Evolutionary conservation across 164 flowering plant genomes (phyloP).

Genomic region (Berberis vulgaris): DNA sequence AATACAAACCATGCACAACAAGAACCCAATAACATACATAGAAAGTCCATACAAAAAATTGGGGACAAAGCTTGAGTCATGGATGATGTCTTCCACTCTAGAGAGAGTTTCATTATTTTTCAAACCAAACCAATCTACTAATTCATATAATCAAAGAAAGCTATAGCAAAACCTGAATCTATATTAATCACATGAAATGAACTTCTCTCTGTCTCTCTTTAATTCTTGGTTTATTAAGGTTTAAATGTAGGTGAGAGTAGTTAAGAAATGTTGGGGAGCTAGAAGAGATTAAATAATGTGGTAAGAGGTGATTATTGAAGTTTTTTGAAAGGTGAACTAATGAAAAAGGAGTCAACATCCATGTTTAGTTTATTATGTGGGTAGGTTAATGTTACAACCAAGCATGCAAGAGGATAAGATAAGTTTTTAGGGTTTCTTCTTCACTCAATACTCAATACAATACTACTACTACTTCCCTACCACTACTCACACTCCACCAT

Average conservation of each 20-base stretch:
- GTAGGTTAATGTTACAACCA: too few relatives aligned
- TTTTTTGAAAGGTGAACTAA: too few relatives aligned
- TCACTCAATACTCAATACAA: too few relatives aligned
- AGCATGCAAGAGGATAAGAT: too few relatives aligned
- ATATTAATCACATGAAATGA: constrained; percentile 4
- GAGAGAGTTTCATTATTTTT: background rate
- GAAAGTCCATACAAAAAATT: constrained; percentile 2
- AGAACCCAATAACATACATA: background rate
- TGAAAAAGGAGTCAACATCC: too few relatives aligned
- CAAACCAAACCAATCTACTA: constrained; percentile 16
- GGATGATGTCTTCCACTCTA: background rate
- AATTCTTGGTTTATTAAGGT: constrained; percentile 1
- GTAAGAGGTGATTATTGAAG: too few relatives aligned
- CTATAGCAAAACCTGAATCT: constrained; percentile 5
- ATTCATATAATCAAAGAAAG: constrained; percentile 15
- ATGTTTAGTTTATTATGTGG: too few relatives aligned
- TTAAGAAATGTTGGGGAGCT: background rate
- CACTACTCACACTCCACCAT: too few relatives aligned
- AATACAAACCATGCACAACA: background rate
- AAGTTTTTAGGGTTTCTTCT: too few relatives aligned
- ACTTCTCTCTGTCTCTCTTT: background rate
- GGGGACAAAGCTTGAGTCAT: background rate
- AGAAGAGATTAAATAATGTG: too few relatives aligned
- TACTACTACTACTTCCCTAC: too few relatives aligned
- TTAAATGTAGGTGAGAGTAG: constrained; percentile 9